Conservation (phyloP, 1,284 basidiomycete genomes). For the Marasmius sp. region DNA sequence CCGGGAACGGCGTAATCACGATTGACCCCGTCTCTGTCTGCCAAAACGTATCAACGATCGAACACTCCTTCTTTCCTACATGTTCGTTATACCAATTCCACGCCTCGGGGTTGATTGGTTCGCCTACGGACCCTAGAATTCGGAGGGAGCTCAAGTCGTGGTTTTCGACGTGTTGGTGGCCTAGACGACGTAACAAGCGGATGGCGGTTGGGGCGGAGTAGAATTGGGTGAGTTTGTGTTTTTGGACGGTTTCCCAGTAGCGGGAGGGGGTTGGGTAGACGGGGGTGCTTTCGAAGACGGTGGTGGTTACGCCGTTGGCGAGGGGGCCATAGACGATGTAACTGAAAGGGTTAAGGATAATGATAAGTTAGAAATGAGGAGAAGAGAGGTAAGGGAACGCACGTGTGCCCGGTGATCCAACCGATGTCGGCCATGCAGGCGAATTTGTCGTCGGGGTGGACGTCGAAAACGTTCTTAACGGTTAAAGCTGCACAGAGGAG, state of each 20-base stretch:
- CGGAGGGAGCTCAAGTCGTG: conserved; percentile 86
- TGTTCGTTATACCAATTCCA: conserved; percentile 99
- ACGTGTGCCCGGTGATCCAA: conserved; percentile 99
- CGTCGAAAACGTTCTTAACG: conserved; percentile 95
- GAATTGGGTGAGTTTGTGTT: conserved; percentile 93
- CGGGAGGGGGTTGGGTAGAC: conserved; percentile 95
- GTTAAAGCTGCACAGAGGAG: conserved; percentile 87
- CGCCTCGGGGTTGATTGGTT: conserved; percentile 99
- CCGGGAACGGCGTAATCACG: conserved; percentile 93
- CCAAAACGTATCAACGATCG: conserved; percentile 96
- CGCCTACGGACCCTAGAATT: conserved; percentile 91
- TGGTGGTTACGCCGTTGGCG: conserved; percentile 87
- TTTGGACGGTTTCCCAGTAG: conserved; percentile 96
- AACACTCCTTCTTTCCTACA: conserved; percentile 87
- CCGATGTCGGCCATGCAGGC: conserved; percentile 99
- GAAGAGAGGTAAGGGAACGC: conserved; percentile 21
- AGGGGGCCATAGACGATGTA: conserved; percentile 98
- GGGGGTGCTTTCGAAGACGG: conserved; percentile 96
- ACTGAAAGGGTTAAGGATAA: conserved; percentile 27
- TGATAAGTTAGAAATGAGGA: conserved; percentile 7
- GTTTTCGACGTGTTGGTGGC: conserved; percentile 83
- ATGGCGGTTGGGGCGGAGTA: conserved; percentile 95
- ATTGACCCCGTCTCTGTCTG: conserved; percentile 99
- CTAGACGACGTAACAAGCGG: conserved; percentile 80
- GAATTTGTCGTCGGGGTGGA: conserved; percentile 90